These are phyloP conservation scores for Fomitopsis schrenkii DNA, from an alignment of 1,284 basidiomycete genomes.

Conservation along the genomic window DNA sequence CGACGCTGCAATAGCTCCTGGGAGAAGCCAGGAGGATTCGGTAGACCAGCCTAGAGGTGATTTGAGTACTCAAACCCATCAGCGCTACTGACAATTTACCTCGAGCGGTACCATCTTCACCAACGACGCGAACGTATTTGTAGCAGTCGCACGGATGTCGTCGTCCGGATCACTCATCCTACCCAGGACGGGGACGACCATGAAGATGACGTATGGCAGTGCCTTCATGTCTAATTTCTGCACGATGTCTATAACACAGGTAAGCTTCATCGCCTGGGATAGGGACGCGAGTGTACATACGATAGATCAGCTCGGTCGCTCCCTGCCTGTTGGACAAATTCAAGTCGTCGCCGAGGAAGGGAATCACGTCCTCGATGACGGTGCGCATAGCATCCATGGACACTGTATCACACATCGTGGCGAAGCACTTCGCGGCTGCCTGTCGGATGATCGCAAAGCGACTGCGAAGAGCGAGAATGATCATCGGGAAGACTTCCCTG, in stretches of 20 bases:
- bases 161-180: slow-evolving; percentile 97
- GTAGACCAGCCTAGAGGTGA: slow-evolving; percentile 79
- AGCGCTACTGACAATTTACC: slow-evolving; percentile 37
- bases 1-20: slow-evolving; percentile 85
- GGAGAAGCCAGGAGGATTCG: slow-evolving; percentile 92
- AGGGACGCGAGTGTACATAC: slow-evolving; percentile 44
- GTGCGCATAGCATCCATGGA: slow-evolving; percentile 84
- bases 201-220: slow-evolving; percentile 95
- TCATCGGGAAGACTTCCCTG: slow-evolving; percentile 68
- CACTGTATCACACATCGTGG: slow-evolving; percentile 84
- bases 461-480: slow-evolving; percentile 78
- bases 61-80: not conserved
- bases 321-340: slow-evolving; percentile 85
- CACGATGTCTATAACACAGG: slow-evolving; percentile 68
- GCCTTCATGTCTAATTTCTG: slow-evolving; percentile 92
- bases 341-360: slow-evolving; percentile 79
- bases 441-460: slow-evolving; percentile 88
- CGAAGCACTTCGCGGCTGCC: slow-evolving; percentile 83
- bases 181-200: slow-evolving; percentile 94
- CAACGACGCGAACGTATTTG: slow-evolving; percentile 96
- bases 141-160: slow-evolving; percentile 87
- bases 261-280: slow-evolving; percentile 6
- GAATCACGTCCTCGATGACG: slow-evolving; percentile 85
- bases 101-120: slow-evolving; percentile 99
- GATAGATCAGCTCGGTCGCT: slow-evolving; percentile 85